Evolutionary conservation across 108 stramenopile species (phyloP).

Genomic region (Schizochytrium sp.): DNA sequence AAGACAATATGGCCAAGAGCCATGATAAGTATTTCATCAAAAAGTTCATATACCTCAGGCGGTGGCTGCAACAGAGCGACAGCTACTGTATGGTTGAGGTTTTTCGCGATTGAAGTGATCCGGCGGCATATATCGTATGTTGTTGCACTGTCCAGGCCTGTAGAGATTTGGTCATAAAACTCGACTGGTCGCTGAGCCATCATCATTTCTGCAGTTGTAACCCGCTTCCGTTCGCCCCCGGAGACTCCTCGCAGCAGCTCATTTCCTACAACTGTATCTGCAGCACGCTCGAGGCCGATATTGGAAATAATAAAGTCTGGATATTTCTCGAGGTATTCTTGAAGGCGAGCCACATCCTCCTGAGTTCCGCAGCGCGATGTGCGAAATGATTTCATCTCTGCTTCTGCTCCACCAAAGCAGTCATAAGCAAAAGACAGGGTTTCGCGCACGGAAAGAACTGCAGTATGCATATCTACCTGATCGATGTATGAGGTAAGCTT

Average conservation of each 20-base stretch:
- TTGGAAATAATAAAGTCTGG: constrained; percentile 71
- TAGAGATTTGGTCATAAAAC: constrained; percentile 81
- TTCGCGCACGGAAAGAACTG: constrained; percentile 30
- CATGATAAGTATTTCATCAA: constrained; percentile 88
- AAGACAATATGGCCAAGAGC: constrained; percentile 84
- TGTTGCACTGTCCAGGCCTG: constrained; percentile 85
- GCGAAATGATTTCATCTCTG: background rate
- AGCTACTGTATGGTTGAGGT: constrained; percentile 68
- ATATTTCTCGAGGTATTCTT: background rate
- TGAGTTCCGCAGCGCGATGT: background rate
- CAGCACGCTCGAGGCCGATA: constrained; percentile 73
- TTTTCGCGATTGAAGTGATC: constrained; percentile 67
- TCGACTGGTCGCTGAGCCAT: constrained; percentile 65
- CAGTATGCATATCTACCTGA: background rate
- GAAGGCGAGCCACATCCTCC: background rate
- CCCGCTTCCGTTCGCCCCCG: constrained; percentile 88
- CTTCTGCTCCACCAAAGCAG: background rate
- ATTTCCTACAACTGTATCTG: constrained; percentile 75
- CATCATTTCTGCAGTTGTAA: constrained; percentile 86
- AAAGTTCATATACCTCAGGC: constrained; percentile 88
- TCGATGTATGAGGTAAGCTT: background rate
- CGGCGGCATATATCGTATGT: constrained; percentile 83
- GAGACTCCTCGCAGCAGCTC: constrained; percentile 83
- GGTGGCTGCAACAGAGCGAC: constrained; percentile 88
- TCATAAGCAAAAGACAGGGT: constrained; percentile 27